Evolutionary conservation across 768 basidiomycete genomes (phyloP).

Genomic region (Mycena galopus): DNA sequence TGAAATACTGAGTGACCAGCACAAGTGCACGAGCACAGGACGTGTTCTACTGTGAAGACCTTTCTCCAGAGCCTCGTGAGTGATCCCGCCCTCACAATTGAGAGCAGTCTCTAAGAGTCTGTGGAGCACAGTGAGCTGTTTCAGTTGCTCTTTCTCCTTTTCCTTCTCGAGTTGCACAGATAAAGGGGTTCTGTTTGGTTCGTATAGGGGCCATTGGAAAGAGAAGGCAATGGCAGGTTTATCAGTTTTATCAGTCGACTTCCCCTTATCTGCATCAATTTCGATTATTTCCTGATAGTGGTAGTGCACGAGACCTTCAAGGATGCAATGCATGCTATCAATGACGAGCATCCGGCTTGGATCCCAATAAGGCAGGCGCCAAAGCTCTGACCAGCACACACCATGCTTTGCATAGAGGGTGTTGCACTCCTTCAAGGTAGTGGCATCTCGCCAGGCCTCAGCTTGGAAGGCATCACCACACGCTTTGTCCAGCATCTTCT

Average conservation of each 20-base stretch:
- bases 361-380: slow-evolving; percentile 42
- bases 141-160: neutral
- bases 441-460: slow-evolving; percentile 27
- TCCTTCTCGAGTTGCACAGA: neutral
- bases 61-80: neutral
- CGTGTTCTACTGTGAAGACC: neutral
- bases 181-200: neutral
- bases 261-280: slow-evolving; percentile 14
- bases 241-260: slow-evolving; percentile 1
- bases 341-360: slow-evolving; percentile 41
- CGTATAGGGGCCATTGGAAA: slow-evolving; percentile 8
- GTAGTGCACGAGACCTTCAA: slow-evolving; percentile 37
- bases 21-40: neutral
- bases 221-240: neutral
- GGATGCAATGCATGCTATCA: slow-evolving; percentile 48
- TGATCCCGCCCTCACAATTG: neutral
- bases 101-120: neutral
- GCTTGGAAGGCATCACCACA: slow-evolving; percentile 36
- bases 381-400: slow-evolving; percentile 37
- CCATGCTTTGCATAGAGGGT: slow-evolving; percentile 33
- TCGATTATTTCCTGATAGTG: slow-evolving; percentile 34
- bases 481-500: slow-evolving; percentile 25
- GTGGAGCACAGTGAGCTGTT: neutral
- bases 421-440: slow-evolving; percentile 23
- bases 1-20: neutral